Evolutionary conservation across 2,329 filamentous ascomycete species (phyloP), one percentile per base, ranked within the genome.

Genomic region (Cladosporium sp.): DNA sequence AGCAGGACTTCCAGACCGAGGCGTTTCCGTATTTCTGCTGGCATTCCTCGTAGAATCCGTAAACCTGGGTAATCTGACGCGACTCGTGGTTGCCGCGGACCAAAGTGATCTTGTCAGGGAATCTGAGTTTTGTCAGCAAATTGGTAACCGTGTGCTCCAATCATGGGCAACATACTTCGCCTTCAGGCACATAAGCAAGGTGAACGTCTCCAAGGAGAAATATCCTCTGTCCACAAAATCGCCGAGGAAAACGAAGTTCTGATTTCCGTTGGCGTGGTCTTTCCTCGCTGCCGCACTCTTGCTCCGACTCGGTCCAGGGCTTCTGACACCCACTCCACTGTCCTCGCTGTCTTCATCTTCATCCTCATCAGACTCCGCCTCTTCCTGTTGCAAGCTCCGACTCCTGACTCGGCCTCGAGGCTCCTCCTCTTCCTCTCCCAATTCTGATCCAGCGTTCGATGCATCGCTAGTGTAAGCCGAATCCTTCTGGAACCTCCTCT

Each of bases 21-120:
- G 88, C 87, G 72, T 89, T 90, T 61, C 87, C 87, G 68, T 90
- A 90, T 71, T 90, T 90, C 65, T 87, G 85, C 65, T 88, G 82
- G 69, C 88, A 90, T 70, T 90, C 88, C 69, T 90, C 88, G 73
- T 90, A 90, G 73, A 90, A 90, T 30, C 88, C 88, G 70, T 90
- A 90, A 14, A 90, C 88, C 70, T 89, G 87, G 14, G 88, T 90
- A 66, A 90, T 90, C 71, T 90, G 88, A 45, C 88, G 84, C 42
- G 87, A 89, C 71, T 90, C 88, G 72, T 90, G 87, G 67, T 90
- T 90, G 37, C 88, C 88, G 55, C 88, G 84, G 34, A 90, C 86
- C 30, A 90, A 78, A 0, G 88, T 90, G 62, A 90, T 86, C 63
- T 84, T 82, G 68, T 89, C 86, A 40, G 88, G 88, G 69, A 85